Conservation (phyloP, 805 yeast genomes). For the Pichia nakasei region DNA sequence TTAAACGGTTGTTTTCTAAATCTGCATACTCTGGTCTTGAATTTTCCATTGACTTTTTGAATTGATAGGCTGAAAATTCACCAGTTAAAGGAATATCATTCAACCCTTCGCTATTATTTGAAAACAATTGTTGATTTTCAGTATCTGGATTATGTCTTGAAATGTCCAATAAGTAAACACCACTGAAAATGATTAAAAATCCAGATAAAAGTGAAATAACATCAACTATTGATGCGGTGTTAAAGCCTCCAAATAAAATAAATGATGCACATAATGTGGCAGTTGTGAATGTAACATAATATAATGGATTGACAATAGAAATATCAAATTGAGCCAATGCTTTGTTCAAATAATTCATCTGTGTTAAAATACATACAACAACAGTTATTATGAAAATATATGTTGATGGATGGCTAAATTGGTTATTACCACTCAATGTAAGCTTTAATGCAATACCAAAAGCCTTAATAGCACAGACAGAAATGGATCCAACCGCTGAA, state of each 20-base stretch:
- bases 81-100: constrained; percentile 72
- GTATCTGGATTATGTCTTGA: constrained; percentile 53
- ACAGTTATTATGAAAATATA: constrained; percentile 75
- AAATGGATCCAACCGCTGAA: constrained; percentile 81
- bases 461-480: constrained; percentile 88
- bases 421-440: constrained; percentile 78
- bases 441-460: constrained; percentile 87
- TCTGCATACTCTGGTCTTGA: constrained; percentile 22
- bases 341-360: constrained; percentile 90
- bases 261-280: constrained; percentile 81
- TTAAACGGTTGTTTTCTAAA: constrained; percentile 28
- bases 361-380: constrained; percentile 73
- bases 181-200: constrained; percentile 77
- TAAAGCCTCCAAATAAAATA: constrained; percentile 78
- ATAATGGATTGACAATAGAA: constrained; percentile 82
- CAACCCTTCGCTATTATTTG: constrained; percentile 39
- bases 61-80: constrained; percentile 64
- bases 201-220: constrained; percentile 78
- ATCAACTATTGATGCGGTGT: constrained; percentile 71
- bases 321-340: constrained; percentile 92
- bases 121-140: constrained; percentile 33
- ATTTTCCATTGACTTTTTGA: constrained; percentile 68
- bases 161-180: constrained; percentile 75
- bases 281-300: constrained; percentile 87
- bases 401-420: constrained; percentile 76